A percentile compares a stretch with the other conserved stretches of the same genome.
Conservation (phyloP, 208 protist genomes). For the Leishmania martiniquensis region DNA sequence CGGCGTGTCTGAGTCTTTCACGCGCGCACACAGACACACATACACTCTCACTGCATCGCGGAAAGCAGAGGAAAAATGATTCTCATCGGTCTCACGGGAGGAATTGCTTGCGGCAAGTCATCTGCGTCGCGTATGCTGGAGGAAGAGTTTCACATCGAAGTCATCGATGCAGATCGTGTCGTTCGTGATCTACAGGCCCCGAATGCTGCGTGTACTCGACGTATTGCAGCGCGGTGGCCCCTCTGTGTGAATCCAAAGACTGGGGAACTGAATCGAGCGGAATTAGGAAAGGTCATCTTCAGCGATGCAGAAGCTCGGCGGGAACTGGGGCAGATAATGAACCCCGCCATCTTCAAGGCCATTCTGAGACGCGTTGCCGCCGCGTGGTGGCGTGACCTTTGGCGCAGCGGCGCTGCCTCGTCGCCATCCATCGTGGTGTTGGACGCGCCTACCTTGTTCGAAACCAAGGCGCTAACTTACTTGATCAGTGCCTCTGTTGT, state of each 20-base stretch:
- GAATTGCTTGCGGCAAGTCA: conserved; percentile 93
- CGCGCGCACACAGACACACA: neutral
- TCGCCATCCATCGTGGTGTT: conserved; percentile 64
- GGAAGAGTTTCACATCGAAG: conserved; percentile 52
- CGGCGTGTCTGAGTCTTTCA: neutral
- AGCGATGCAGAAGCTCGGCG: conserved; percentile 52
- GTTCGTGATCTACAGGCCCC: conserved; percentile 82
- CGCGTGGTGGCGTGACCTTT: conserved; percentile 63
- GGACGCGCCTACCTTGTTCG: conserved; percentile 88
- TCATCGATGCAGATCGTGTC: conserved; percentile 86
- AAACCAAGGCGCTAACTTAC: conserved; percentile 78
- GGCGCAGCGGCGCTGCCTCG: conserved; percentile 12
- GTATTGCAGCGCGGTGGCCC: conserved; percentile 77
- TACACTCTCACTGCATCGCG: neutral
- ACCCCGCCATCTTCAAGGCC: conserved; percentile 71
- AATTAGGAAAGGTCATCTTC: conserved; percentile 82
- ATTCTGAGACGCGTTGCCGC: conserved; percentile 57
- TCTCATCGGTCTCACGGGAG: conserved; percentile 91
- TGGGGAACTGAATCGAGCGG: conserved; percentile 66
- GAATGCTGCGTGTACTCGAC: conserved; percentile 50
- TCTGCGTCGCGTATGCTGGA: conserved; percentile 67
- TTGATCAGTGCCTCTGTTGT: conserved; percentile 74
- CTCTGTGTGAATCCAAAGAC: conserved; percentile 61
- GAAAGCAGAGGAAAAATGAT: conserved; percentile 45
- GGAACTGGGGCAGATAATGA: conserved; percentile 78